A percentile compares a stretch with the other conserved stretches of the same genome.
These are phyloP conservation scores for Holtermanniella nyarrowii DNA, from an alignment of 768 basidiomycete species.

Conservation along the genomic window DNA sequence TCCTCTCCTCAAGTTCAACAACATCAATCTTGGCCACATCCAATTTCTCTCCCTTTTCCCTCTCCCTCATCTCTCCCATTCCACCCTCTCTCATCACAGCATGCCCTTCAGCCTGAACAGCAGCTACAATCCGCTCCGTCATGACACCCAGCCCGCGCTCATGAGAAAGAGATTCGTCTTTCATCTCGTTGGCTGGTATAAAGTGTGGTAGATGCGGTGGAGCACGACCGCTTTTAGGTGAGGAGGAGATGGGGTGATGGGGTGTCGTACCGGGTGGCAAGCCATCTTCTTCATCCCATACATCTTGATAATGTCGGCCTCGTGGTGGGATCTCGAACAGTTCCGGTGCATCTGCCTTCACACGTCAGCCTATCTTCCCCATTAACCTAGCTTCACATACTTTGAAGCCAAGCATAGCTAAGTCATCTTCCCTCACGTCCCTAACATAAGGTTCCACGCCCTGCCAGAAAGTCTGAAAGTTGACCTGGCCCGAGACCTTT, in stretches of 20 bases:
- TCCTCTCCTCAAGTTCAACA: slow-evolving; percentile 42
- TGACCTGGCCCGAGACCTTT: slow-evolving; percentile 55
- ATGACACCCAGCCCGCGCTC: slow-evolving; percentile 79
- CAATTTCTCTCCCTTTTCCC: slow-evolving; percentile 62
- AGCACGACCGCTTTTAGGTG: slow-evolving; percentile 6
- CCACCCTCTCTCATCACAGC: background rate
- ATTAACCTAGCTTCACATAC: slow-evolving; percentile 38
- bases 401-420: slow-evolving; percentile 82
- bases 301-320: slow-evolving; percentile 74
- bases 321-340: slow-evolving; percentile 77
- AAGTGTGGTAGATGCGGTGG: slow-evolving; percentile 12
- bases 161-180: slow-evolving; percentile 56
- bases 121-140: slow-evolving; percentile 56
- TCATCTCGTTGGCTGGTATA: slow-evolving; percentile 50
- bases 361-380: background rate
- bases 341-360: slow-evolving; percentile 65
- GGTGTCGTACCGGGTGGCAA: slow-evolving; percentile 25
- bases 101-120: slow-evolving; percentile 13
- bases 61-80: slow-evolving; percentile 23
- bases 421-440: slow-evolving; percentile 82
- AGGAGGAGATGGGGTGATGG: slow-evolving; percentile 11
- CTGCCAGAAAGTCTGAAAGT: slow-evolving; percentile 62
- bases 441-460: slow-evolving; percentile 84
- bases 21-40: slow-evolving; percentile 61
- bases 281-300: slow-evolving; percentile 85